These are phyloP conservation scores for Yarrowia alimentaria DNA, from an alignment of 805 yeast species.

Conservation along the genomic window DNA sequence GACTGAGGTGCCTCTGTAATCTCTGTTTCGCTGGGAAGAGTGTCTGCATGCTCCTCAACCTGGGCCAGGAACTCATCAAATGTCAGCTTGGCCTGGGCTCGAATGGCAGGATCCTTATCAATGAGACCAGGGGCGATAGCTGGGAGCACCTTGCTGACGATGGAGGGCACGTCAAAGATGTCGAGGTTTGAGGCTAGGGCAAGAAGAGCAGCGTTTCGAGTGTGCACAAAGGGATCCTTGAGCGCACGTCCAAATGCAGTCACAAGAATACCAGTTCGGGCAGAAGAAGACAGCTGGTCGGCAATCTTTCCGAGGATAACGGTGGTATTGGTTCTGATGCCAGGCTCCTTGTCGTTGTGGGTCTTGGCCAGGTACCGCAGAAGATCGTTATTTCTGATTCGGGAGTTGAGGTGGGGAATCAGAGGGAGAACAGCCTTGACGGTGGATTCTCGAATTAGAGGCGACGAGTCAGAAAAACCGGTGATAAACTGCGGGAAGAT, in stretches of 20 bases:
- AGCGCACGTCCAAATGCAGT: constrained; percentile 85
- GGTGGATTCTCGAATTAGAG: constrained; percentile 76
- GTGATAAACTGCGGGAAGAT: constrained; percentile 67
- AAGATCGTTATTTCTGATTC: constrained; percentile 84
- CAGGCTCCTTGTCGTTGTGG: constrained; percentile 72
- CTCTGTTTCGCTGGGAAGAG: constrained; percentile 10
- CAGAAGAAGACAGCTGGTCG: constrained; percentile 51
- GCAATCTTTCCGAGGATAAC: constrained; percentile 68
- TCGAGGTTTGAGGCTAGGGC: constrained; percentile 68
- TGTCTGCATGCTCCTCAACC: constrained; percentile 41
- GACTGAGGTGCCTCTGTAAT: constrained; percentile 20
- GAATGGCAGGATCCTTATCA: constrained; percentile 67
- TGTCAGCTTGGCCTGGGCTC: constrained; percentile 67
- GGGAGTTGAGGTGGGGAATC: constrained; percentile 63
- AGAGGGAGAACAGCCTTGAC: constrained; percentile 60
- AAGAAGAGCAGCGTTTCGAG: constrained; percentile 70
- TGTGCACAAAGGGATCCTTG: constrained; percentile 72
- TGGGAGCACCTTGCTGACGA: constrained; percentile 77
- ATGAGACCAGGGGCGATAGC: constrained; percentile 80
- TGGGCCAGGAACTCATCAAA: constrained; percentile 61
- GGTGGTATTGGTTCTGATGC: constrained; percentile 74
- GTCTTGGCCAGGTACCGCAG: constrained; percentile 76
- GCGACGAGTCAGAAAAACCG: constrained; percentile 84
- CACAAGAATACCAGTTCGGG: constrained; percentile 69
- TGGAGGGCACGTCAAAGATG: constrained; percentile 67